Base-by-base conservation (phyloP, 176 grass and related monocot species). In the barley (Hordeum vulgare) region DNA sequence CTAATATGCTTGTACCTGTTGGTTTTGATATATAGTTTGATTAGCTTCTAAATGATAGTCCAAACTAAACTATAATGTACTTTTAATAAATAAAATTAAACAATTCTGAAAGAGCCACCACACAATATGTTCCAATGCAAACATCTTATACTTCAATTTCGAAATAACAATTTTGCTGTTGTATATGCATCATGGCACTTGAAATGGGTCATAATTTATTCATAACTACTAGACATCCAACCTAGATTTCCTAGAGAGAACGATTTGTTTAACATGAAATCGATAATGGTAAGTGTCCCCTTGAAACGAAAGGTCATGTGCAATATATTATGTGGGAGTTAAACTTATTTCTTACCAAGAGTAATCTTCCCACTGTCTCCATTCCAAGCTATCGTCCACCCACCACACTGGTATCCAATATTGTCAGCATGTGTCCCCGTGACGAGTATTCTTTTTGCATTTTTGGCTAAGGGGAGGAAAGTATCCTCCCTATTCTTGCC, bases 331-430 rank as follows among this genome's bases (percentile, higher is more conserved):
- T 27, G 35, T 15, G 8, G 40, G 70, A 77, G 8, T 13, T 85
- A 17, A 53, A 15, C 59, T 65, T 28, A 11, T 63, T 67, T 67
- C 84, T 75, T 83, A 98, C 92, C 90, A 70, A 26, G 65, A 39
- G 96, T 95, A 63, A 83, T 91, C 79, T 71, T 93, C 66, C 96
- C 96, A 72, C 87, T 93, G 9, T 63, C 60, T 29, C 93, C 93
- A 86, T 86, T 12, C 92, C 90, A 93, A 74, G 88, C 42, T 73
- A 98, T 93, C 7, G 93, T 98, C 96, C 96, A 98, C 27, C 90
- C 90, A 12, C 90, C 93, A 11, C 96, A 98, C 26, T 98, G 90
- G 86, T 88, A 93, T 72, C 93, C 96, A 82, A 98, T 90, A 83
- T 93, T 56, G 25, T 95, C 90, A 83, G 96, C 93, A 85, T 95